These are phyloP conservation scores for Juncus effusus DNA, from an alignment of 176 grass and related monocot species.

Conservation along the genomic window DNA sequence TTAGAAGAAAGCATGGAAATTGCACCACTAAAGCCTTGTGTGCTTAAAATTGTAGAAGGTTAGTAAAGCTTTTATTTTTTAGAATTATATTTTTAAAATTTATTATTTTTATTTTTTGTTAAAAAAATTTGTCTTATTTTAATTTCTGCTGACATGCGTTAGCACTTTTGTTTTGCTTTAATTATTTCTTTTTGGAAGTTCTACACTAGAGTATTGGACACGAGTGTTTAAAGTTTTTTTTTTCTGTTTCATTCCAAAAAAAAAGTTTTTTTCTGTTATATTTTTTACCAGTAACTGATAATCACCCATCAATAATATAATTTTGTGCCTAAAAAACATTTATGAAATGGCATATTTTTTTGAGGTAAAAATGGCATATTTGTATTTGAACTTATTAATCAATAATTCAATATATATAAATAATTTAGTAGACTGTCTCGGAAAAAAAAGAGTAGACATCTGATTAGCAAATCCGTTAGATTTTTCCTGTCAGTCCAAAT, in stretches of 20 bases:
- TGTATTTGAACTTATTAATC: too few relatives aligned
- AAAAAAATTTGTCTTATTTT: neutral
- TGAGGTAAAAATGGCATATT: too few relatives aligned
- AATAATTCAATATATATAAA: too few relatives aligned
- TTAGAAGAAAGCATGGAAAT: slow-evolving; percentile 76
- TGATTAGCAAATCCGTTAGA: too few relatives aligned
- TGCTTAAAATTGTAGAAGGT: slow-evolving; percentile 73
- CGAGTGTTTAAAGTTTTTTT: neutral
- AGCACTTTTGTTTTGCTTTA: neutral
- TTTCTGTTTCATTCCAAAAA: neutral
- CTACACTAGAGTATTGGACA: neutral
- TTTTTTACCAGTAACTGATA: too few relatives aligned
- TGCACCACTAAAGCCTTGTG: slow-evolving; percentile 61
- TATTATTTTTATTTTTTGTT: neutral
- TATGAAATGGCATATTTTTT: too few relatives aligned
- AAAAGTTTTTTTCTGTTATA: neutral
- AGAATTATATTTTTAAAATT: neutral
- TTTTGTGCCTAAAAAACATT: too few relatives aligned
- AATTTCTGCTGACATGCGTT: neutral
- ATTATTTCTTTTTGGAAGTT: neutral
- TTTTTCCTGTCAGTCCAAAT: too few relatives aligned
- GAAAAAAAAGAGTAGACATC: too few relatives aligned
- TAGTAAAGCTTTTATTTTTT: slow-evolving; percentile 22
- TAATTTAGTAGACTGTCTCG: too few relatives aligned
- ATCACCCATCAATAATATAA: too few relatives aligned